These are phyloP conservation scores for Colletotrichum kahawae DNA, from an alignment of 2,329 filamentous ascomycete species.

Conservation along the genomic window DNA sequence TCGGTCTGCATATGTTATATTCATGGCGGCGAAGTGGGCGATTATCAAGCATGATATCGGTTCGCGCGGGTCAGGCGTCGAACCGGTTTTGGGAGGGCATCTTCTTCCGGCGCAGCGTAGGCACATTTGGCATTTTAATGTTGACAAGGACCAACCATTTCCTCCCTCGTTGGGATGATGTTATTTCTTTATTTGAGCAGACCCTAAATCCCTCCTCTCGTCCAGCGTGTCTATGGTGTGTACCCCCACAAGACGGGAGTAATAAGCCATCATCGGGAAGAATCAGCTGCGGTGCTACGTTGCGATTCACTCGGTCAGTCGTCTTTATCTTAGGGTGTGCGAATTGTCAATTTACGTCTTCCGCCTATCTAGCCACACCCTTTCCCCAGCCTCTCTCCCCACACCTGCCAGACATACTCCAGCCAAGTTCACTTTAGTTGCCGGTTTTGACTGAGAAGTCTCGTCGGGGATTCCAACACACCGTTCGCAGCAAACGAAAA, in stretches of 20 bases:
- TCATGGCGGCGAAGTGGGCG: not conserved
- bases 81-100: not conserved
- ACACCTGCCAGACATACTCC: not conserved
- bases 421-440: not conserved
- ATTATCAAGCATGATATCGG: not conserved
- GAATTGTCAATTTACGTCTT: not conserved
- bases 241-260: not conserved
- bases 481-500: not conserved
- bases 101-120: not conserved
- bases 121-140: not conserved
- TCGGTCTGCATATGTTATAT: not conserved
- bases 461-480: not conserved
- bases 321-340: not conserved
- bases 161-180: not conserved
- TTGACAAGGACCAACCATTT: not conserved
- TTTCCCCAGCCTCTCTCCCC: not conserved
- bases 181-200: not conserved
- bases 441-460: not conserved
- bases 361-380: not conserved
- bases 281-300: not conserved
- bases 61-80: slow-evolving; percentile 6
- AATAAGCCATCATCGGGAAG: not conserved
- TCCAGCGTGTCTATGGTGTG: not conserved
- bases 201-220: not conserved
- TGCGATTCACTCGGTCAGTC: not conserved